phyloP scores from a whole-genome alignment of 2,329 filamentous ascomycete species.

The Coniochaeta sp. region DNA sequence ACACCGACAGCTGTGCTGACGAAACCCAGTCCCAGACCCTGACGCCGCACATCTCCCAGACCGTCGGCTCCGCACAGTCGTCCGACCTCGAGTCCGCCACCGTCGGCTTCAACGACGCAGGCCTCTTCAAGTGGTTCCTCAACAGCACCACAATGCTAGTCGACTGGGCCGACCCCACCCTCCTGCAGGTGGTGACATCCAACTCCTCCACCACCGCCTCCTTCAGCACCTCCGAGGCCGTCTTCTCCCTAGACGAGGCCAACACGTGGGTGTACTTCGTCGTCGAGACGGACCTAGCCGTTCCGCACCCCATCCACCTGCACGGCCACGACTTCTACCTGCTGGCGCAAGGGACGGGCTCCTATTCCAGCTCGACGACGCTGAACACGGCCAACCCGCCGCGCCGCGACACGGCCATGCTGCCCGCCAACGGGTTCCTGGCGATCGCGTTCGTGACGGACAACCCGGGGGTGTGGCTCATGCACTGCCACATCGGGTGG shows the following conservation, averaged over 20 bases:
- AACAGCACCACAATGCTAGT: conserved; percentile 38
- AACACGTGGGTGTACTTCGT: too few relatives aligned
- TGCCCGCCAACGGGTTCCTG: conserved; percentile 27
- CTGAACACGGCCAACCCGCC: conserved; percentile 19
- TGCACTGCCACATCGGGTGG: conserved; percentile 37
- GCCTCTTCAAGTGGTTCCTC: conserved; percentile 40
- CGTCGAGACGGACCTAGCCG: too few relatives aligned
- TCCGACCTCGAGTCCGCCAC: neutral
- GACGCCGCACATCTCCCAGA: neutral
- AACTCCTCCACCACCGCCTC: too few relatives aligned
- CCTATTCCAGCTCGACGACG: neutral
- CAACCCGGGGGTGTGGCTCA: conserved; percentile 34
- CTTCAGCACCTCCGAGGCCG: too few relatives aligned
- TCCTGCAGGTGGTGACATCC: conserved; percentile 7
- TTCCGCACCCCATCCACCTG: conserved; percentile 5
- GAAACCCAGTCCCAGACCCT: conserved; percentile 19
- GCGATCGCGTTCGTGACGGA: conserved; percentile 29
- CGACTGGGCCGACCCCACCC: conserved; percentile 39
- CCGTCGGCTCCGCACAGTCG: neutral
- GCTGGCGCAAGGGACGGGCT: conserved; percentile 16
- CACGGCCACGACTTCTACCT: conserved; percentile 14
- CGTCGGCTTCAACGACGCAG: conserved; percentile 23
- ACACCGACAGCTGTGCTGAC: conserved; percentile 24
- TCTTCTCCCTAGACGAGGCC: too few relatives aligned
- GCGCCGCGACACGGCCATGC: conserved; percentile 26